Evolutionary conservation across 2,329 filamentous ascomycete species (phyloP).

Genomic region (Teratosphaeriaceae sp.): DNA sequence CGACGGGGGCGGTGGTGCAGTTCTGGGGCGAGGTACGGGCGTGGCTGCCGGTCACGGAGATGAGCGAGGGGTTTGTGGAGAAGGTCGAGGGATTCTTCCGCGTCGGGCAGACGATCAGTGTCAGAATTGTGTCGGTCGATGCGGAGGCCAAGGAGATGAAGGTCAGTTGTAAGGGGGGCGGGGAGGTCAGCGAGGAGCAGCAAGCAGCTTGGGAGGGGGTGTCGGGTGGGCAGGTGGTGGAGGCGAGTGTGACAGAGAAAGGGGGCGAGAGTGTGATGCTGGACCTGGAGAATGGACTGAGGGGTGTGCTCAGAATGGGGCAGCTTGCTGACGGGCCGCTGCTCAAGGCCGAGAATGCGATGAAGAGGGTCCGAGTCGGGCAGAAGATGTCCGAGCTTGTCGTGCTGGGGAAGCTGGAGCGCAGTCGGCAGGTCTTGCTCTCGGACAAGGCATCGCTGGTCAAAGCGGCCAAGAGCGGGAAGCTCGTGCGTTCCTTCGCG

Average conservation of each 20-base stretch:
- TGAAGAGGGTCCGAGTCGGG: slow-evolving; percentile 78
- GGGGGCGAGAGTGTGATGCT: slow-evolving; percentile 47
- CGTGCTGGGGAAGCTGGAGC: slow-evolving; percentile 77
- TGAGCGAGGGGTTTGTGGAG: slow-evolving; percentile 94
- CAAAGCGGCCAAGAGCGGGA: slow-evolving; percentile 64
- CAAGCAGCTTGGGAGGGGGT: slow-evolving; percentile 65
- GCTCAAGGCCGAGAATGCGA: slow-evolving; percentile 67
- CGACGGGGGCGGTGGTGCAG: slow-evolving; percentile 78
- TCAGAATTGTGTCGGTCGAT: slow-evolving; percentile 79
- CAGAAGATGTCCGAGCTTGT: slow-evolving; percentile 77
- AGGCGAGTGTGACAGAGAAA: slow-evolving; percentile 56
- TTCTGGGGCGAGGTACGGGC: slow-evolving; percentile 81
- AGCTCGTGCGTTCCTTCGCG: slow-evolving; percentile 64
- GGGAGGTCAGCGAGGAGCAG: slow-evolving; percentile 71
- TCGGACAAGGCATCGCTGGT: slow-evolving; percentile 79
- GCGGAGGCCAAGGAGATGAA: slow-evolving; percentile 63
- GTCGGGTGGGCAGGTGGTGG: slow-evolving; percentile 65
- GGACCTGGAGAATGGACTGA: slow-evolving; percentile 68
- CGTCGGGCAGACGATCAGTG: slow-evolving; percentile 81
- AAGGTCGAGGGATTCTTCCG: slow-evolving; percentile 87
- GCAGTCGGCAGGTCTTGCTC: slow-evolving; percentile 66
- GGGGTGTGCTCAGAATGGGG: slow-evolving; percentile 66
- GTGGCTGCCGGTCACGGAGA: slow-evolving; percentile 88
- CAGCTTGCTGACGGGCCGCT: slow-evolving; percentile 81
- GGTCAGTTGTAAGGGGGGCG: slow-evolving; percentile 89